These are phyloP conservation scores for Neurospora sp. DNA, from an alignment of 495 filamentous ascomycete genomes.

Conservation along the genomic window DNA sequence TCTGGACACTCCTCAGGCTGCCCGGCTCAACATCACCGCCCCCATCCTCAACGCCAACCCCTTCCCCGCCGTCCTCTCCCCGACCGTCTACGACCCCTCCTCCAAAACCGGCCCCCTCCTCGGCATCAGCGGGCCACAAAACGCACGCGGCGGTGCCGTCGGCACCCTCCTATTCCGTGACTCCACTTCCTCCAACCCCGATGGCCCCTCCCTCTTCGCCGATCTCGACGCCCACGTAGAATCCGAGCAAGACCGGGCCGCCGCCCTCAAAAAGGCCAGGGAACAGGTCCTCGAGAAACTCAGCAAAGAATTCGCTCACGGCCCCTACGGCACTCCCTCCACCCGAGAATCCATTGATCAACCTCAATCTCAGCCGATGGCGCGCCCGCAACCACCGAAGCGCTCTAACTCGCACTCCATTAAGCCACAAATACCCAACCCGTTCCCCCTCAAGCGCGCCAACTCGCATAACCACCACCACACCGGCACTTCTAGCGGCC, in stretches of 20 bases:
- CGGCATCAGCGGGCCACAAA: neutral
- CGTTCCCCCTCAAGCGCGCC: neutral
- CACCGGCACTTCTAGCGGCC: neutral
- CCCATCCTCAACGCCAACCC: constrained; percentile 37
- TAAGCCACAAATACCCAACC: neutral
- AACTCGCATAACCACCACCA: neutral
- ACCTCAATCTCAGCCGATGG: neutral
- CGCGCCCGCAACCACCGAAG: neutral
- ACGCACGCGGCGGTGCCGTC: neutral
- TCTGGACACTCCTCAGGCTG: neutral
- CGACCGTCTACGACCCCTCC: constrained; percentile 37
- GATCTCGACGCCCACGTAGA: constrained; percentile 29
- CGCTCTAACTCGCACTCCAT: neutral
- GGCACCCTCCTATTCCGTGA: neutral
- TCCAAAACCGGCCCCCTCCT: constrained; percentile 19
- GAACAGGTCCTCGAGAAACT: constrained; percentile 36
- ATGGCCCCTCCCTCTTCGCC: constrained; percentile 34
- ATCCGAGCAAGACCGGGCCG: constrained; percentile 29
- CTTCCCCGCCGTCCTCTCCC: constrained; percentile 30
- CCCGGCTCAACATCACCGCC: constrained; percentile 27
- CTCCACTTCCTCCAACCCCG: constrained; percentile 4
- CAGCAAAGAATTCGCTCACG: constrained; percentile 26
- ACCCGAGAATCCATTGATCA: neutral
- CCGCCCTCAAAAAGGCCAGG: constrained; percentile 33
- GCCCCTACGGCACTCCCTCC: neutral